Conservation (phyloP, 495 filamentous ascomycete species). For the Tirmania nivea region DNA sequence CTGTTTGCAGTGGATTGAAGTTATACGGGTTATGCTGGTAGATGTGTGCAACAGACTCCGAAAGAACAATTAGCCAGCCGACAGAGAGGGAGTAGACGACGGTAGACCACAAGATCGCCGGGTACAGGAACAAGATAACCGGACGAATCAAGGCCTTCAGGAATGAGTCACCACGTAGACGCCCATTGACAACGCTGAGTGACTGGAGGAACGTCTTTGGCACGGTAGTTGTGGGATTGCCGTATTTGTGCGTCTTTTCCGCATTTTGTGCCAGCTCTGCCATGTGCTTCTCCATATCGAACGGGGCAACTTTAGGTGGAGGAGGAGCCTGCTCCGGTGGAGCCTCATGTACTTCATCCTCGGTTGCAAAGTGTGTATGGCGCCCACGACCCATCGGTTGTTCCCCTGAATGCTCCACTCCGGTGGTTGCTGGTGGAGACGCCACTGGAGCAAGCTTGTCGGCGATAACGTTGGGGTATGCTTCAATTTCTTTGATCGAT, state of each 20-base stretch:
- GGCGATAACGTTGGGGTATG: not conserved
- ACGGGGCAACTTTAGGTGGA: not conserved
- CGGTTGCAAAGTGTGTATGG: not conserved
- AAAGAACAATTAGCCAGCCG: conserved; percentile 92
- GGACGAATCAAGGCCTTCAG: conserved; percentile 51
- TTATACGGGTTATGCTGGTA: conserved; percentile 52
- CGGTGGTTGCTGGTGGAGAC: not conserved
- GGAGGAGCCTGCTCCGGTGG: not conserved
- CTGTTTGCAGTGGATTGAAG: conserved; percentile 58
- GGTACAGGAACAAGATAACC: conserved; percentile 70
- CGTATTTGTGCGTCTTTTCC: not conserved
- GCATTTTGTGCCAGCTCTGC: not conserved
- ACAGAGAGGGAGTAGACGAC: conserved; percentile 71
- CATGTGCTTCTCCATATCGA: not conserved
- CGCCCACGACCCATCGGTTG: not conserved
- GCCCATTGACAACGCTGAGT: conserved; percentile 52
- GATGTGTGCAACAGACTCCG: conserved; percentile 60
- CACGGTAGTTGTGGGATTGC: conserved; percentile 21
- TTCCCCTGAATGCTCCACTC: not conserved
- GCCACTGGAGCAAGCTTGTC: too few relatives aligned
- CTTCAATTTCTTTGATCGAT: conserved; percentile 6
- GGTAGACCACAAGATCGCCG: conserved; percentile 74
- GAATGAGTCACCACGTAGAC: conserved; percentile 62
- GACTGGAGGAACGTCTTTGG: conserved; percentile 47
- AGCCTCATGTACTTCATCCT: not conserved